phyloP scores from a whole-genome alignment of 164 flowering plant species.

The Aristolochia fimbriata region DNA sequence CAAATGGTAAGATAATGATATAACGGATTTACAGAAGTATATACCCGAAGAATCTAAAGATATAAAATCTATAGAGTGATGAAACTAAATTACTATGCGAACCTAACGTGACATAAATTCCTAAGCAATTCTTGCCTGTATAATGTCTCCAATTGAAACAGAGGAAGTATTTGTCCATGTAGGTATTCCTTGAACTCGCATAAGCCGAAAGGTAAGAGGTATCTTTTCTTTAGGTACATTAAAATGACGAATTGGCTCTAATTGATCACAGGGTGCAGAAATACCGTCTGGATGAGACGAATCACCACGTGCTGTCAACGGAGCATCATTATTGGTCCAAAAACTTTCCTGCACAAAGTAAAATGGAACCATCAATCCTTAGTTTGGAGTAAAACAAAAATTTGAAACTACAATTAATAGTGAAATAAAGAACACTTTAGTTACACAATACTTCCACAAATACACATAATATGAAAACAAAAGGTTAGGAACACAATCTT shows the following conservation, averaged over 20 bases:
- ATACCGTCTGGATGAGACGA: constrained; percentile 9
- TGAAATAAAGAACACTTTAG: neutral
- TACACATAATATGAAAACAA: neutral
- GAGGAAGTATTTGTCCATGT: constrained; percentile 83
- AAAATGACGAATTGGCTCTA: constrained; percentile 58
- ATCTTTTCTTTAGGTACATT: constrained; percentile 31
- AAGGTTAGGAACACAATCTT: neutral
- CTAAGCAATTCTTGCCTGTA: constrained; percentile 41
- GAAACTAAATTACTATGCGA: neutral
- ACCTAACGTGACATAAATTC: neutral
- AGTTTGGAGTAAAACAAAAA: neutral
- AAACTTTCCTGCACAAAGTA: constrained; percentile 17
- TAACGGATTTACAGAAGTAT: too few species aligned
- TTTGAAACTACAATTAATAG: neutral
- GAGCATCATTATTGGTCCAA: constrained; percentile 6
- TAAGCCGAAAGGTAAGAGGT: constrained; percentile 61
- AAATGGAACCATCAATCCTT: neutral
- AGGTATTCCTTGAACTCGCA: constrained; percentile 74
- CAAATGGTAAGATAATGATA: too few species aligned
- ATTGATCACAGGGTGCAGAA: constrained; percentile 5
- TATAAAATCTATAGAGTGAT: too few species aligned
- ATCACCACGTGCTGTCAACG: constrained; percentile 4
- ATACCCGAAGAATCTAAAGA: too few species aligned
- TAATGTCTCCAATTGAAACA: constrained; percentile 69
- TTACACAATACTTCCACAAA: neutral